phyloP scores from a whole-genome alignment of 345 rosid species.

The Moricandia moricandioides region DNA sequence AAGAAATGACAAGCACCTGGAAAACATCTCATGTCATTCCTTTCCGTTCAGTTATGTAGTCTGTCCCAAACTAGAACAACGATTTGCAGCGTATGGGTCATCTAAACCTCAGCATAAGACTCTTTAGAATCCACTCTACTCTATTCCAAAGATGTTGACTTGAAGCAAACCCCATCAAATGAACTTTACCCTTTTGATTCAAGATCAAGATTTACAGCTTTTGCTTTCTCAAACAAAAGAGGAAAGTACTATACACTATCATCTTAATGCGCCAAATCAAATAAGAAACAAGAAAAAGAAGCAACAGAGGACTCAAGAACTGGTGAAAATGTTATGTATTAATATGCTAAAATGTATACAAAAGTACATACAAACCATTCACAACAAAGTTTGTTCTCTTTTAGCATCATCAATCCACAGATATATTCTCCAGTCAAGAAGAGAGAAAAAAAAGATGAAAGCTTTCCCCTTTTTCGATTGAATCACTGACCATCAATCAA shows the following conservation, averaged over 20 bases:
- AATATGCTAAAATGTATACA: slow-evolving; percentile 30
- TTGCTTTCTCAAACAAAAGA: background rate
- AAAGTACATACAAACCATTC: slow-evolving; percentile 7
- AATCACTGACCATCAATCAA: slow-evolving; percentile 40
- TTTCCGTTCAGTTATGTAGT: background rate
- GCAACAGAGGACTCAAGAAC: background rate
- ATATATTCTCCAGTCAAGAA: background rate
- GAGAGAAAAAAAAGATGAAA: slow-evolving; percentile 1
- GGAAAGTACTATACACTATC: background rate
- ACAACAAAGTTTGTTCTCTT: background rate
- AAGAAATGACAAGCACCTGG: too few relatives aligned
- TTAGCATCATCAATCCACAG: background rate
- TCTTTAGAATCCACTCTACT: background rate
- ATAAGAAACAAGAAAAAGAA: slow-evolving; percentile 1
- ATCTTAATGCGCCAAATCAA: background rate
- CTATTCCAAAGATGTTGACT: background rate
- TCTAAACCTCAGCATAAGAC: background rate
- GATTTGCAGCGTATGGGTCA: background rate
- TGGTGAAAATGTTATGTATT: slow-evolving; percentile 15
- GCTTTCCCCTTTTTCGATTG: slow-evolving; percentile 14
- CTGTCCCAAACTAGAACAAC: background rate
- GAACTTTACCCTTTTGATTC: background rate
- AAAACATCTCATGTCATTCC: background rate
- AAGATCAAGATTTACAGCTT: background rate
- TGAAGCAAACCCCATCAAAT: background rate